Conservation (phyloP, 176 grass and related monocot species). For the Aegilops longissima region DNA sequence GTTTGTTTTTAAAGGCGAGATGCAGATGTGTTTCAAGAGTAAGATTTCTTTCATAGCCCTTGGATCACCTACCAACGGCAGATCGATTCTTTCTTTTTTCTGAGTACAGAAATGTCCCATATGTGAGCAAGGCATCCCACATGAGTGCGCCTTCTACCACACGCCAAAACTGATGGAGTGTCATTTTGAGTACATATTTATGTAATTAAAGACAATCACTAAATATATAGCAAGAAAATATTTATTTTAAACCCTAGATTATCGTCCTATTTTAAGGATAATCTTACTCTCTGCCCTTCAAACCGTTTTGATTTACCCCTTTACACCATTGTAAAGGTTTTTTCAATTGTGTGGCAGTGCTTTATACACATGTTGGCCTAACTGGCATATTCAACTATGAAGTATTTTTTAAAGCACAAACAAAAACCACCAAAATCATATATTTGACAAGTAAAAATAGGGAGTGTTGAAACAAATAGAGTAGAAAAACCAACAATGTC, state of each 20-base stretch:
- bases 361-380: not conserved
- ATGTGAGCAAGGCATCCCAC: not conserved
- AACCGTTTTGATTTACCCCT: not conserved
- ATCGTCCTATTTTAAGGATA: not conserved
- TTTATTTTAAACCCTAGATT: not conserved
- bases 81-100: not conserved
- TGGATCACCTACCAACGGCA: not conserved
- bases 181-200: not conserved
- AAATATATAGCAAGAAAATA: not conserved
- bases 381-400: not conserved
- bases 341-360: not conserved
- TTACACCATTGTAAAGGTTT: not conserved
- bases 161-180: not conserved
- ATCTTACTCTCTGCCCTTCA: not conserved
- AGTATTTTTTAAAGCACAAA: too few species aligned
- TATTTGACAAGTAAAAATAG: not conserved
- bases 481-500: not conserved
- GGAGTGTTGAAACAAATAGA: not conserved
- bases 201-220: not conserved
- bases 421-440: not conserved
- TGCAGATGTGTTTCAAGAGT: not conserved
- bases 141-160: not conserved
- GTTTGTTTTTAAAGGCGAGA: conserved; percentile 10
- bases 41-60: not conserved
- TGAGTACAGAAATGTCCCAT: not conserved